Base-by-base conservation (phyloP, 768 basidiomycete species). In the Podaxis mareebaensis region DNA sequence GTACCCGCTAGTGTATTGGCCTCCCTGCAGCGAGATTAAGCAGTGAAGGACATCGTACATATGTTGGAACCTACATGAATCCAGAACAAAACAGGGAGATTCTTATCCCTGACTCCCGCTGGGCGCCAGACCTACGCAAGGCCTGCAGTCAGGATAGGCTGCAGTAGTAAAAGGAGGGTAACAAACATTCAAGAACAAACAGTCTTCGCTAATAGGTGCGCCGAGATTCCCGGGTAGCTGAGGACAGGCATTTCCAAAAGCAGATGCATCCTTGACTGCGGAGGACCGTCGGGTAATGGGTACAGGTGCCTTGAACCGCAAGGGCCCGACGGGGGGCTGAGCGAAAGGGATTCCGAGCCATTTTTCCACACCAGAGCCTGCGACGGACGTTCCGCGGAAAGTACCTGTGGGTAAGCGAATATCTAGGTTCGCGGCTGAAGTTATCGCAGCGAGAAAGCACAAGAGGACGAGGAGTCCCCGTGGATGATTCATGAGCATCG, bases 341-440 rank as follows among this genome's bases (percentile, higher is more conserved):
- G 85, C 88, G 61, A 77, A 90, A 0, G 83, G 87, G 38, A 90
- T 80, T 2, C 87, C 87, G 12, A 87, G 76, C 81, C 85, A 90
- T 68, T 77, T 76, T 55, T 87, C 83, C 10, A 80, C 80, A 8
- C 79, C 80, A 53, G 73, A 53, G 30, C 30, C 30, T 8, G 40
- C 40, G 8, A 76, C 77, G 7, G 74, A 62, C 4, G 81, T 65
- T 8, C 85, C 85, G 2, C 77, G 79, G 64, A 85, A 85, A 0
- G 73, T 77, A 4, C 85, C 85, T 6, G 75, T 78, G 10, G 70
- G 74, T 8, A 83, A 67, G 4, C 59, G 64, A 15, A 85, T 74
- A 17, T 82, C 78, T 22, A 80, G 72, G n/a, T 69, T 65, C 10
- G 66, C 62, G 2, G 66, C 53, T 28, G 64, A 48, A 40, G 65